These are phyloP conservation scores for Ajuga reptans DNA, from an alignment of 305 asterid species.

Conservation along the genomic window DNA sequence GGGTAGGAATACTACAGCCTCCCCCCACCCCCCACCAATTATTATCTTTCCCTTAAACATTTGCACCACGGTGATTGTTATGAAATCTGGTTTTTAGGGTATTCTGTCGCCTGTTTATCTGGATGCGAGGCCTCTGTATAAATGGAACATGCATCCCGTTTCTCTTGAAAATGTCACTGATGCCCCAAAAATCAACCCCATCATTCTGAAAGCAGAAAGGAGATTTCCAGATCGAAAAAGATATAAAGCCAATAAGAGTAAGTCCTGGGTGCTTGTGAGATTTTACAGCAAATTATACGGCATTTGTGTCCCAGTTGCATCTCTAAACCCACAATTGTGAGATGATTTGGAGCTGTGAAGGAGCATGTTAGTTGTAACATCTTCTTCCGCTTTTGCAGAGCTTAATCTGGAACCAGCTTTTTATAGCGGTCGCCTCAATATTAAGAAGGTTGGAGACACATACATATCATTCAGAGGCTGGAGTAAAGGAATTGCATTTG, in stretches of 20 bases:
- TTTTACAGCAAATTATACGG: neutral
- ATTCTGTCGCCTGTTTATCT: slow-evolving; percentile 68
- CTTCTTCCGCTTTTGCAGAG: slow-evolving; percentile 34
- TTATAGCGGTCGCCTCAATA: slow-evolving; percentile 53
- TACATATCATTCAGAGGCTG: slow-evolving; percentile 75
- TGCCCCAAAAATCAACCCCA: slow-evolving; percentile 30
- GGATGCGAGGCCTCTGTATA: slow-evolving; percentile 46
- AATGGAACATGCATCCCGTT: slow-evolving; percentile 72
- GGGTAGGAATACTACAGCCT: no score
- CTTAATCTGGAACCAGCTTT: slow-evolving; percentile 50
- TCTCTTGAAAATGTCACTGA: slow-evolving; percentile 55
- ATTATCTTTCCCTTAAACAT: neutral
- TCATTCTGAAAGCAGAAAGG: slow-evolving; percentile 26
- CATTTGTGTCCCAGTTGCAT: neutral
- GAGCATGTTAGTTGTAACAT: neutral
- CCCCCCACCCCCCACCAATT: no score
- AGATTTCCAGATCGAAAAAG: slow-evolving; percentile 23
- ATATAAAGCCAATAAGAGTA: slow-evolving; percentile 30
- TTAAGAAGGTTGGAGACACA: slow-evolving; percentile 57
- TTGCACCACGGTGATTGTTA: neutral
- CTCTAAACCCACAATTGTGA: neutral
- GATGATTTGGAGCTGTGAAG: neutral
- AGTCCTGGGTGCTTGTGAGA: slow-evolving; percentile 22
- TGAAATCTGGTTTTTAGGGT: slow-evolving; percentile 52
- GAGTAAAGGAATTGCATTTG: slow-evolving; percentile 80